Percentiles rank a stretch among this genome's conserved stretches.
phyloP scores from a whole-genome alignment of 2,329 filamentous ascomycete genomes.

The Trichophyton benhamiae region DNA sequence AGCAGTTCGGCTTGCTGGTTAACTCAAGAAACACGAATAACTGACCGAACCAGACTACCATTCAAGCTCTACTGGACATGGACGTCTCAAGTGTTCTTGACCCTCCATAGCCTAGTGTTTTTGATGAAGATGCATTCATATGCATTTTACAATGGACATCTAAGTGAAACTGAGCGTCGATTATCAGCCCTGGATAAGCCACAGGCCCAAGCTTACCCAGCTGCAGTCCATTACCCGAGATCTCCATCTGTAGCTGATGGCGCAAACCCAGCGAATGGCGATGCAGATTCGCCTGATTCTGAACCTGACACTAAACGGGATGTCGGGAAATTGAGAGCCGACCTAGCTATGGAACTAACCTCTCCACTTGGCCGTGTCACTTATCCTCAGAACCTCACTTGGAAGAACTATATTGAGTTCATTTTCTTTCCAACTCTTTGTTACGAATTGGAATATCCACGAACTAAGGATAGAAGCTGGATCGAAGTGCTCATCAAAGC shows the following conservation, averaged over 20 bases:
- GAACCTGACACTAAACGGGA: slow-evolving; percentile 29
- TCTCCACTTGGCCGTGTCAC: slow-evolving; percentile 81
- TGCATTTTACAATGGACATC: slow-evolving; percentile 93
- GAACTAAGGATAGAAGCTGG: slow-evolving; percentile 63
- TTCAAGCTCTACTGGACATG: slow-evolving; percentile 85
- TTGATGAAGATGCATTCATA: slow-evolving; percentile 99
- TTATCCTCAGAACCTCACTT: slow-evolving; percentile 78
- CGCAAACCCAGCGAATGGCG: slow-evolving; percentile 1
- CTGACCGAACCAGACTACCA: slow-evolving; percentile 46
- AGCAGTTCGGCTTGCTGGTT: neutral
- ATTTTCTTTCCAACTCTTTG: slow-evolving; percentile 88
- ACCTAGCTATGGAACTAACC: slow-evolving; percentile 79
- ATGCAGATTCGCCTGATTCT: slow-evolving; percentile 17
- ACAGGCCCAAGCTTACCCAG: slow-evolving; percentile 45
- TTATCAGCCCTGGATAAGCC: slow-evolving; percentile 70
- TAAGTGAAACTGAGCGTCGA: slow-evolving; percentile 74
- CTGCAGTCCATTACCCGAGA: slow-evolving; percentile 64
- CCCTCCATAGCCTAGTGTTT: slow-evolving; percentile 77
- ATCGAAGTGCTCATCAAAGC: slow-evolving; percentile 72
- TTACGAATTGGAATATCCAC: slow-evolving; percentile 94
- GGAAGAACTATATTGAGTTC: slow-evolving; percentile 73
- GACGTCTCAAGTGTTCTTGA: slow-evolving; percentile 93
- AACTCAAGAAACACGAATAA: neutral
- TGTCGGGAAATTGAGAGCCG: slow-evolving; percentile 62
- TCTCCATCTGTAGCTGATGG: slow-evolving; percentile 1